Conservation (phyloP, 305 asterid species). For the Fraxinus floribunda region DNA sequence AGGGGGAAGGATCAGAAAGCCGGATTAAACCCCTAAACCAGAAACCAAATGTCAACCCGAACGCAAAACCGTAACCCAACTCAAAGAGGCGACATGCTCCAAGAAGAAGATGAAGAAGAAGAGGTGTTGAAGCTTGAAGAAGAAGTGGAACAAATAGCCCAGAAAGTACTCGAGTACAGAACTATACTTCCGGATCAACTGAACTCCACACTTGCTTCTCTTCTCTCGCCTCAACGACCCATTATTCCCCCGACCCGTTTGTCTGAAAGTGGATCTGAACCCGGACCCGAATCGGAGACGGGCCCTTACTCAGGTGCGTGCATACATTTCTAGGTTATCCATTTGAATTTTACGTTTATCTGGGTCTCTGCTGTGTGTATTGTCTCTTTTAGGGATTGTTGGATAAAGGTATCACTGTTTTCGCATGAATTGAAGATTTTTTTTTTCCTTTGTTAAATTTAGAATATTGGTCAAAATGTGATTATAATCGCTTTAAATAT, state of each 20-base stretch:
- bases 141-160: not conserved
- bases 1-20: not conserved
- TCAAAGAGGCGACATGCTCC: not conserved
- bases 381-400: not conserved
- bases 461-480: not conserved
- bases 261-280: not conserved
- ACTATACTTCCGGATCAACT: not conserved
- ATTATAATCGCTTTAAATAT: not conserved
- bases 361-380: not conserved
- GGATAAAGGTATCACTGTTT: not conserved
- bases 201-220: not conserved
- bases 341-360: not conserved
- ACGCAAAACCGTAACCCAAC: not conserved
- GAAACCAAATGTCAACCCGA: not conserved
- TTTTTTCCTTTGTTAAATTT: not conserved
- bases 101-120: not conserved
- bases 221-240: not conserved
- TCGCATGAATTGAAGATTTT: not conserved
- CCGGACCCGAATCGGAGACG: not conserved
- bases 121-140: not conserved
- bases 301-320: conserved; percentile 9
- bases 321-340: not conserved
- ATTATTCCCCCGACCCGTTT: conserved; percentile 6
- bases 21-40: not conserved
- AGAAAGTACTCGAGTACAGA: not conserved